Conservation (phyloP, 441 rosid species). For the Bocquillonia castaneifolia region DNA sequence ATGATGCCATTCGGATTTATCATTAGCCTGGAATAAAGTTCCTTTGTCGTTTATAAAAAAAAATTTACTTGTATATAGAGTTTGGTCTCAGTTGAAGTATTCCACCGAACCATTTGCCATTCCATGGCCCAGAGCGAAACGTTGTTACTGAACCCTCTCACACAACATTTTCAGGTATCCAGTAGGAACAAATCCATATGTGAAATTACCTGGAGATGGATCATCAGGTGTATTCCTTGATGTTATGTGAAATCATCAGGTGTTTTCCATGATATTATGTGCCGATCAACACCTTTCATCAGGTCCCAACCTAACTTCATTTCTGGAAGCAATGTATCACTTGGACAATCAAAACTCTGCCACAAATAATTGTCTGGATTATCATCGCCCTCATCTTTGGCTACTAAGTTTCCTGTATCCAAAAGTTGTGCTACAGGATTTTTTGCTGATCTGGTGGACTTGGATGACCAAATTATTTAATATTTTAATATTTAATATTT, state of each 20-base stretch:
- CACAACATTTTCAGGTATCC: constrained; percentile 26
- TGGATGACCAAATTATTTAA: constrained; percentile 18
- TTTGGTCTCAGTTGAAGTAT: constrained; percentile 18
- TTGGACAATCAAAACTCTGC: constrained; percentile 33
- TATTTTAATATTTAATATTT: too few species aligned
- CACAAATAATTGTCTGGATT: constrained; percentile 4
- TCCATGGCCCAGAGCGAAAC: constrained; percentile 24
- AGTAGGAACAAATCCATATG: background rate
- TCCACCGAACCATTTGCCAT: constrained; percentile 27
- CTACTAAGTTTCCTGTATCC: constrained; percentile 22
- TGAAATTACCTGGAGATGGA: constrained; percentile 28
- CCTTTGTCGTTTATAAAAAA: constrained; percentile 13
- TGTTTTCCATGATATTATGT: constrained; percentile 31
- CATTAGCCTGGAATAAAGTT: constrained; percentile 15
- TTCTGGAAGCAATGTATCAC: constrained; percentile 26
- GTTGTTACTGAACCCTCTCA: background rate
- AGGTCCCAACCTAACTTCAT: constrained; percentile 35
- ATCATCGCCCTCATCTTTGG: constrained; percentile 26
- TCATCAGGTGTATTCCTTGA: too few species aligned
- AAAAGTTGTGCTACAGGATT: constrained; percentile 17
- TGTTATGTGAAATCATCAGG: too few species aligned
- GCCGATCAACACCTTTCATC: constrained; percentile 15
- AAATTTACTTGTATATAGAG: background rate
- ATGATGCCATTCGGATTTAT: constrained; percentile 11
- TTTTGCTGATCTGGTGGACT: background rate